These are phyloP conservation scores for Forsythia suspensa DNA, from an alignment of 257 asterid species.

Conservation along the genomic window DNA sequence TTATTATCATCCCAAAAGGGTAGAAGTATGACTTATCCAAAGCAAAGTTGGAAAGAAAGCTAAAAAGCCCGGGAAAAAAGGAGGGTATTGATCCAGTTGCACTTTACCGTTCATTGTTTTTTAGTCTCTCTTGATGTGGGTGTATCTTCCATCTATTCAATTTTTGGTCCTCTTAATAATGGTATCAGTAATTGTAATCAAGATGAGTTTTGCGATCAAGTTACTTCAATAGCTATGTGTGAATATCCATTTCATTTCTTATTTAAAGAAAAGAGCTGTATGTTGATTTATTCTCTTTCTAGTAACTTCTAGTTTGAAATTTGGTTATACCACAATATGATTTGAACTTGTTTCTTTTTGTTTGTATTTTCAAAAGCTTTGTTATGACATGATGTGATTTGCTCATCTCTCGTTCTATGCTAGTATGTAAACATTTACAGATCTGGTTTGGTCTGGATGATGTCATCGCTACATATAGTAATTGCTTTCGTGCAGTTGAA, in stretches of 20 bases:
- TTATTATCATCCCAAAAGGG: constrained; percentile 17
- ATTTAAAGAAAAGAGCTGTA: background rate
- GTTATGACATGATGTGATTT: background rate
- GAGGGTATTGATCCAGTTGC: constrained; percentile 28
- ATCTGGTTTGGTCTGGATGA: no score
- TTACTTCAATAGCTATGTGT: background rate
- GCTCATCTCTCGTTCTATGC: background rate
- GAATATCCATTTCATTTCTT: background rate
- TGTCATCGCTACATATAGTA: no score
- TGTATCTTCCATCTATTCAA: constrained; percentile 21
- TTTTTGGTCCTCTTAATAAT: constrained; percentile 19
- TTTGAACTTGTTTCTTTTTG: background rate
- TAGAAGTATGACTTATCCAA: constrained; percentile 13
- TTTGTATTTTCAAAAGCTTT: background rate
- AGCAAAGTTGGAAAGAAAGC: constrained; percentile 17
- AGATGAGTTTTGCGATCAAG: constrained; percentile 16
- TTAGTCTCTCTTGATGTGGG: constrained; percentile 1
- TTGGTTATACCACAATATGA: background rate
- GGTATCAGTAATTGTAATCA: constrained; percentile 28
- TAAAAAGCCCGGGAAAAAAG: constrained; percentile 12
- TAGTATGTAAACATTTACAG: background rate
- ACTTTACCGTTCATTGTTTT: constrained; percentile 19
- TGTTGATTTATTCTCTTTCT: background rate
- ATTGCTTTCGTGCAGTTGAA: no score
- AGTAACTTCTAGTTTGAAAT: background rate